phyloP scores from a whole-genome alignment of 208 protist genomes.

The Crithidia fasciculata region DNA sequence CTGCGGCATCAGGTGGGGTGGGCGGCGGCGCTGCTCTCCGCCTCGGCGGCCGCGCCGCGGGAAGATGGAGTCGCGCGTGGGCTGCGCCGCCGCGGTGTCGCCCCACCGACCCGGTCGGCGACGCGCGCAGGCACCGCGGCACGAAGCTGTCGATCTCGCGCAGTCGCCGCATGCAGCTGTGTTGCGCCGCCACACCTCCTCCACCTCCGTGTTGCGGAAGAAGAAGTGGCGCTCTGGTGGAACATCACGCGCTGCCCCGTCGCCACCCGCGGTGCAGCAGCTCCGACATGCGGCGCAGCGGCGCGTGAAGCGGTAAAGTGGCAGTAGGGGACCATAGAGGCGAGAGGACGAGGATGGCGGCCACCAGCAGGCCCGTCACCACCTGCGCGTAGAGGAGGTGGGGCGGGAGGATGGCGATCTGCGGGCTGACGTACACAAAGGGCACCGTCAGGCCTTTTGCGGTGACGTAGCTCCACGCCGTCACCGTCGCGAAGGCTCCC shows the following conservation, averaged over 20 bases:
- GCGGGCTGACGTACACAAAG: no score
- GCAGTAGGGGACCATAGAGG: no score
- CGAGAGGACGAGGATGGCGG: no score
- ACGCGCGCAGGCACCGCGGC: background rate
- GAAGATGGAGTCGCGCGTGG: background rate
- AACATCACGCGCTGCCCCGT: background rate
- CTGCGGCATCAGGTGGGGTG: background rate
- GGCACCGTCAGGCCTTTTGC: no score
- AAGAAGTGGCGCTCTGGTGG: background rate
- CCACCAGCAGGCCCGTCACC: no score
- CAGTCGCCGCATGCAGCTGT: conserved; percentile 17
- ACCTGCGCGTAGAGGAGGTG: no score
- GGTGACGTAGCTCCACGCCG: no score
- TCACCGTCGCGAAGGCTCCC: no score
- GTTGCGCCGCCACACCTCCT: conserved; percentile 16
- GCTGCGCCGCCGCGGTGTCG: background rate
- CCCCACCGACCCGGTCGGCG: background rate
- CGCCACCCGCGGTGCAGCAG: conserved; percentile 1
- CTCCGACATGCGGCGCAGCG: background rate
- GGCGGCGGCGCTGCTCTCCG: background rate
- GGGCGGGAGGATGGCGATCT: no score
- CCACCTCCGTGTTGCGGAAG: conserved; percentile 14
- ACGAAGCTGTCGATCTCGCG: conserved; percentile 26
- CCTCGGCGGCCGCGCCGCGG: background rate
- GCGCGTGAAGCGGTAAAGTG: background rate